A percentile compares a stretch with the other conserved stretches of the same genome.
Conservation (phyloP, 192 early-diverging fungal species). For the Thoreauomyces humboldtii region DNA sequence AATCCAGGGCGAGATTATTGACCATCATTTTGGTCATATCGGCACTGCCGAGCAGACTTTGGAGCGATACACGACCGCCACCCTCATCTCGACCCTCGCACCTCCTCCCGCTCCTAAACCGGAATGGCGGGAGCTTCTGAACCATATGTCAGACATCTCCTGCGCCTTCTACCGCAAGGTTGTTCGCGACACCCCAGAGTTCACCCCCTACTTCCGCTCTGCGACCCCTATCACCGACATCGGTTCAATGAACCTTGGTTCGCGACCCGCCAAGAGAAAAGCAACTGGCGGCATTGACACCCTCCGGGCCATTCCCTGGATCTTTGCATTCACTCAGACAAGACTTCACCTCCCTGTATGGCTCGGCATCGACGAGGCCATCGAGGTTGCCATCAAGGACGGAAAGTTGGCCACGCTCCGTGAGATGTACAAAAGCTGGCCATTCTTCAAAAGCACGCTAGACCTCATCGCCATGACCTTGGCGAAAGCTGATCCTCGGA, state of each 20-base stretch:
- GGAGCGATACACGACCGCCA: constrained; percentile 38
- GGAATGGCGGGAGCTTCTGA: constrained; percentile 28
- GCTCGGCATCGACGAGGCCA: constrained; percentile 33
- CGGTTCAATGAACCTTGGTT: constrained; percentile 35
- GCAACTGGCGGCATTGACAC: constrained; percentile 36
- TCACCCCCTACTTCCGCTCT: constrained; percentile 30
- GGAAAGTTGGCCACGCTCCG: constrained; percentile 25
- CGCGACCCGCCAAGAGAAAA: constrained; percentile 29
- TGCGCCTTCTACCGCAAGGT: constrained; percentile 30
- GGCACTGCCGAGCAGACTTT: constrained; percentile 36
- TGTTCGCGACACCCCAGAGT: constrained; percentile 28
- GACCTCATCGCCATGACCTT: constrained; percentile 32
- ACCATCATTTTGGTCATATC: constrained; percentile 34
- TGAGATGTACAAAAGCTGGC: constrained; percentile 39
- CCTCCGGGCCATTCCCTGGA: constrained; percentile 38
- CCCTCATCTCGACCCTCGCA: constrained; percentile 33
- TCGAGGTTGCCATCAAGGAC: constrained; percentile 17
- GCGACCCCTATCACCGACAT: constrained; percentile 32
- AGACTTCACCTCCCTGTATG: constrained; percentile 34
- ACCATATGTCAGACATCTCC: constrained; percentile 29
- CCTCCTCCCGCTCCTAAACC: constrained; percentile 29
- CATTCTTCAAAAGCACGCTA: constrained; percentile 34
- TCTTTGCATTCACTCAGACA: constrained; percentile 41
- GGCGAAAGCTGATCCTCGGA: constrained; percentile 27
- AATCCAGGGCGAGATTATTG: constrained; percentile 41